Percentiles rank a stretch among this genome's conserved stretches.
phyloP scores from a whole-genome alignment of 495 filamentous ascomycete species.

The Penicillium cinerascens region DNA sequence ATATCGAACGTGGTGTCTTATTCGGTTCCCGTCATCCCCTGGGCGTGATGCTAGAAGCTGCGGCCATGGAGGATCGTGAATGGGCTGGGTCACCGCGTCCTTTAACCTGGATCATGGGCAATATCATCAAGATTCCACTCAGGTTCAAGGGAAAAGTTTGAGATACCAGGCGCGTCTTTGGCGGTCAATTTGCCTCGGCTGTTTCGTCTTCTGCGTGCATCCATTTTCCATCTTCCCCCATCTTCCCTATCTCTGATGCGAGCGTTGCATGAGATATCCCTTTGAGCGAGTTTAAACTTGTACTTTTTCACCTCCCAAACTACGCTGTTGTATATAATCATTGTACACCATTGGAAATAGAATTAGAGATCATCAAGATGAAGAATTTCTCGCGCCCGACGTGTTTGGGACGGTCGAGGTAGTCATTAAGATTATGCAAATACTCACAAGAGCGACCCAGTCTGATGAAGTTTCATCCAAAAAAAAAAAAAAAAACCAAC shows the following conservation, averaged over 20 bases:
- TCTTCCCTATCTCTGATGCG: constrained; percentile 5
- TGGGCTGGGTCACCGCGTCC: constrained; percentile 28
- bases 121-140: constrained; percentile 30
- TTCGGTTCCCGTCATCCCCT: constrained; percentile 23
- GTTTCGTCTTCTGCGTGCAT: not conserved
- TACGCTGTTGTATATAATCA: constrained; percentile 11
- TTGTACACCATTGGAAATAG: constrained; percentile 1
- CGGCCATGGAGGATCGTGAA: constrained; percentile 26
- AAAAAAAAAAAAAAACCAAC: too few relatives aligned
- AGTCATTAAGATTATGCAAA: not conserved
- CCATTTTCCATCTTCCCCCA: not conserved
- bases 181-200: not conserved
- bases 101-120: constrained; percentile 27
- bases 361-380: not conserved
- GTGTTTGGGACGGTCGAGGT: not conserved
- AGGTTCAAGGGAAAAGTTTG: not conserved
- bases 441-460: not conserved
- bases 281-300: constrained; percentile 10
- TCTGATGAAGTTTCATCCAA: not conserved
- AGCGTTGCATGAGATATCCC: constrained; percentile 24
- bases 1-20: constrained; percentile 19
- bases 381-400: not conserved
- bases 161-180: not conserved
- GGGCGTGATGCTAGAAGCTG: constrained; percentile 33
- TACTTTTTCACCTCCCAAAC: constrained; percentile 1